Evolutionary conservation across 2,329 filamentous ascomycete species (phyloP).

Genomic region (Neonectria sp.): DNA sequence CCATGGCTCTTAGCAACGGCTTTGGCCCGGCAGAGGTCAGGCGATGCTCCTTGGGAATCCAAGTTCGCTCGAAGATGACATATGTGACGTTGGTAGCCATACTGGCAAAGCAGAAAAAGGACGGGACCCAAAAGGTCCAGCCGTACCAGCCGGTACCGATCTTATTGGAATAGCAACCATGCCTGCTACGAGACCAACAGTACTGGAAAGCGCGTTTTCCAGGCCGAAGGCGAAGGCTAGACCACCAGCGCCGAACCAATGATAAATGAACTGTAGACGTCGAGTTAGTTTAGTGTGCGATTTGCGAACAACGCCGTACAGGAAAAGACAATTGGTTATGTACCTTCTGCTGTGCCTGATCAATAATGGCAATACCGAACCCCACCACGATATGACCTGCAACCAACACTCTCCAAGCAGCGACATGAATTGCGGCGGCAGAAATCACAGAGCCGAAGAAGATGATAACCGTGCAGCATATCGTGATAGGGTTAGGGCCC

Average conservation of each 20-base stretch:
- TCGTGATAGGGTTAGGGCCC: conserved; percentile 41
- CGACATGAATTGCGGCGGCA: conserved; percentile 38
- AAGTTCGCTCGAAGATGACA: conserved; percentile 39
- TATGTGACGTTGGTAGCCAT: conserved; percentile 41
- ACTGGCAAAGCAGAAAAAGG: conserved; percentile 40
- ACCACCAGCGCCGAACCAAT: no score
- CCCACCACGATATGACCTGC: conserved; percentile 44
- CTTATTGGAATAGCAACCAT: no score
- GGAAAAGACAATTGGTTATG: no score
- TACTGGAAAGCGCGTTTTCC: no score
- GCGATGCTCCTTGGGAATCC: conserved; percentile 24
- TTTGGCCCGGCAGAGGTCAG: conserved; percentile 32
- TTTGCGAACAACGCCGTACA: neutral
- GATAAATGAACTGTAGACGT: no score
- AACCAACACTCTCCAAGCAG: conserved; percentile 38
- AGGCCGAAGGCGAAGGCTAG: no score
- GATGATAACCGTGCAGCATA: conserved; percentile 40
- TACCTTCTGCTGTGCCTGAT: conserved; percentile 42
- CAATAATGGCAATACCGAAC: conserved; percentile 43
- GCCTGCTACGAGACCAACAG: no score
- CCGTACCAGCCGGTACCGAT: no score
- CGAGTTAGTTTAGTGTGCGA: no score
- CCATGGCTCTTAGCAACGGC: conserved; percentile 28
- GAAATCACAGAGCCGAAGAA: conserved; percentile 41
- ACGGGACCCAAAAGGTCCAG: conserved; percentile 42